Evolutionary conservation across 345 rosid species (phyloP), one percentile per base, ranked within the genome.

Genomic region (Rhodamnia argentea): DNA sequence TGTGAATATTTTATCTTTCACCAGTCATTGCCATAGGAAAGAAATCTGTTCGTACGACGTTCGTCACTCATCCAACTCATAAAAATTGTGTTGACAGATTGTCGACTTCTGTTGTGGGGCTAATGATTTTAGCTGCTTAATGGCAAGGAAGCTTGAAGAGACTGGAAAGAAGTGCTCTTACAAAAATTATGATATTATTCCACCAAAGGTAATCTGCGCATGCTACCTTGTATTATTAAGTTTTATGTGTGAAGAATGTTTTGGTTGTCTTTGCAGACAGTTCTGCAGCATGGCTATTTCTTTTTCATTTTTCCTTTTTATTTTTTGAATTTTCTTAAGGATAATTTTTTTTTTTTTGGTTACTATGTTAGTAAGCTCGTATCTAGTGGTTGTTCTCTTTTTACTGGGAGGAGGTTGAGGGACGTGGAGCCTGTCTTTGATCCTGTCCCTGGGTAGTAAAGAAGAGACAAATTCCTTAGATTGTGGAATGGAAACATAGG

Each of bases 21-120:
- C 44, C 44, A 32, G 44, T 32, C 44, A 16, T 64, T 64, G 23
- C 47, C 23, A 64, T 64, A 29, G 29, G 13, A 64, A 62, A 42
- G 76, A 64, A 64, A 64, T 4, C 42, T 64, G 76, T 64, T 32
- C 0, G 5, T 64, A 8, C 3, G 13, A 4, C 24, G 23, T 70
- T 16, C 16, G 44, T 32, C 24, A 70, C 24, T 70, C 44, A 32
- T 32, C 13, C 44, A 32, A 32, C 78, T 70, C 1, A 18, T 32
- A 70, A 70, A 70, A 70, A 70, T 70, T 70, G 47, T 44, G 29
- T 88, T 86, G 85, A 87, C 96, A 97, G 99, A 88, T 96, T 86
- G 98, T 97, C 29, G 99, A 97, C 92, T 95, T 95, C 90, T 97
- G 99, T 83, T 97, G 99, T 87, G 99, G 99, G 83, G 94, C 99